Percentiles rank a stretch among this genome's conserved stretches.
Evolutionary conservation across 2,329 filamentous ascomycete genomes (phyloP).

Genomic region (Apiospora rasikravindrae): DNA sequence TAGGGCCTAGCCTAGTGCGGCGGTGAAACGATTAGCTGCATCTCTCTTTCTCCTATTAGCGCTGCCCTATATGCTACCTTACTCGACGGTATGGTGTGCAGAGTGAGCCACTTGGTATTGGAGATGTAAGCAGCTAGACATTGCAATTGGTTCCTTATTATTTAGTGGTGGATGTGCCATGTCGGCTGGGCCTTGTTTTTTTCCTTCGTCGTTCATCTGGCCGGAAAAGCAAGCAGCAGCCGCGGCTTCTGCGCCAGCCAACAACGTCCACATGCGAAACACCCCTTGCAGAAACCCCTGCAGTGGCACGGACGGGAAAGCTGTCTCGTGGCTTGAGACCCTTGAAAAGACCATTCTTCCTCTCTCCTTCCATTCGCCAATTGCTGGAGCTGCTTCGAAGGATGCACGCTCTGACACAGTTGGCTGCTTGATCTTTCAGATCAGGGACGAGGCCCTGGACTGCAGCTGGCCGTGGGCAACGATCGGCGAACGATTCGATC

Average conservation of each 20-base stretch:
- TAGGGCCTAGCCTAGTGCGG: not conserved
- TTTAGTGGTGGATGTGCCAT: not conserved
- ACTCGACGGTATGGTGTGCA: too few relatives aligned
- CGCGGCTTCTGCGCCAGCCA: not conserved
- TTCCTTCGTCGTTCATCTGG: not conserved
- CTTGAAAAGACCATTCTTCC: not conserved
- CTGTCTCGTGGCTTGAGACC: not conserved
- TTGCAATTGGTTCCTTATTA: not conserved
- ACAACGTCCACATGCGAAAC: not conserved
- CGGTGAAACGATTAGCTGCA: not conserved
- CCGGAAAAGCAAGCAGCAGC: not conserved
- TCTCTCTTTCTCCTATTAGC: not conserved
- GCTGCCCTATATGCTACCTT: not conserved
- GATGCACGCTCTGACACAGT: not conserved
- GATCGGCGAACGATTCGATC: not conserved
- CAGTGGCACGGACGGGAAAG: not conserved
- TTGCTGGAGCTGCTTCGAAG: not conserved
- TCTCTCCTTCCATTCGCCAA: not conserved
- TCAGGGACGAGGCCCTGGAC: not conserved
- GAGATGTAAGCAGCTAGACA: too few relatives aligned
- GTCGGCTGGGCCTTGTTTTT: not conserved
- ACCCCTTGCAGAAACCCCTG: constrained; percentile 5
- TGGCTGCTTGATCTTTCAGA: not conserved
- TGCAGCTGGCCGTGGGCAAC: not conserved
- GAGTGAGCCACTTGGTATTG: not conserved